Base-by-base conservation (phyloP, 164 flowering plant species). In the Vitis rupestris region DNA sequence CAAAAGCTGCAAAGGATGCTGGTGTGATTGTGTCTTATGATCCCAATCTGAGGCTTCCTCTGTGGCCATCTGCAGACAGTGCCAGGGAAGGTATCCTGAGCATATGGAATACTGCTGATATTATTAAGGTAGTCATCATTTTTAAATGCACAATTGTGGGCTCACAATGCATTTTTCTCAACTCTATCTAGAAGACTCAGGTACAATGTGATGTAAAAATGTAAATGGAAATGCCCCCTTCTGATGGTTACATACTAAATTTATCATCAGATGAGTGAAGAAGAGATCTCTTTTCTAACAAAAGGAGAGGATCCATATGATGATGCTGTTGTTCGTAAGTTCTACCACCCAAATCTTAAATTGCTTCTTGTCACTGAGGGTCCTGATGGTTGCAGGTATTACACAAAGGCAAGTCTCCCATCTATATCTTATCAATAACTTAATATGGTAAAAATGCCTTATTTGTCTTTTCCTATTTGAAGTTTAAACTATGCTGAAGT, bases 321-420 rank as follows among this genome's bases (percentile, higher is more conserved):
- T 73, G 99, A 96, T 71, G 80, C 82, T 67, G 95, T 92, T 63
- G 97, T 86, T 58, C 90, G 86, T 13, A 90, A 88, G 71, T 75
- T 93, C n/a, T 86, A 71, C 76, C 98, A 93, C 81, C 86, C 93
- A 53, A 89, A 90, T 68, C 95, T 92, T 61, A 93, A 89, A 64
- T 76, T 96, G 74, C 87, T 96, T 16, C 92, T 96, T 67, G 98
- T 96, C 54, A 96, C 99, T 50, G 95, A 91, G 71, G 99, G 98
- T 54, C 82, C 93, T 57, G 87, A 86, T 55, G 99, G 99, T 64
- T 96, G 98, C 80, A 81, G 99, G 73, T 96, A 96, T 72, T 96
- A 91, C 82, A 81, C 97, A 13, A 88, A 96, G 92, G 99, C 93
- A 78, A 80, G 81, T 13, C 27, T 47, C 44, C 15, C 7, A 53